phyloP scores from a whole-genome alignment of 148 eudicot species.

The Rhododendron ovatum region DNA sequence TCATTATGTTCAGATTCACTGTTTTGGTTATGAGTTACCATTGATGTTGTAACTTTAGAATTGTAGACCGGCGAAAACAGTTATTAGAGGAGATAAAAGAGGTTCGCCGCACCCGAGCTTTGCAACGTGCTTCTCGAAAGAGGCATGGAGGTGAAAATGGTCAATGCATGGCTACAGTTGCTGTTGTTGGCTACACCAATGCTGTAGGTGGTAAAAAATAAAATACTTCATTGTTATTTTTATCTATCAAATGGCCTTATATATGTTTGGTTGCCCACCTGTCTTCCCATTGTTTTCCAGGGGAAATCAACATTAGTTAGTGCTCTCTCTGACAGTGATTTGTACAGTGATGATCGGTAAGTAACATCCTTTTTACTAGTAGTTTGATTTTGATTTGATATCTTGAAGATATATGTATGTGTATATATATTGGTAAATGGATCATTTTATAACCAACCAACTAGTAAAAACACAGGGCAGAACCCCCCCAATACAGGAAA shows the following conservation, averaged over 20 bases:
- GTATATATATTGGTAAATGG: too few species aligned
- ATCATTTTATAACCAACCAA: too few species aligned
- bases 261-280: background rate
- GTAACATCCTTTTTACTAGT: background rate
- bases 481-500: too few species aligned
- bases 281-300: slow-evolving; percentile 27
- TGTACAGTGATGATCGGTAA: slow-evolving; percentile 29
- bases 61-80: slow-evolving; percentile 64
- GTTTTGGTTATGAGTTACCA: background rate
- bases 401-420: background rate
- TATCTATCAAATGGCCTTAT: background rate
- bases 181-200: slow-evolving; percentile 86
- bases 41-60: slow-evolving; percentile 45
- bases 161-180: slow-evolving; percentile 71
- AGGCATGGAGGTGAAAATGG: slow-evolving; percentile 65
- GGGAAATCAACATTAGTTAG: slow-evolving; percentile 95
- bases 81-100: slow-evolving; percentile 74
- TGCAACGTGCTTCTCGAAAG: slow-evolving; percentile 87
- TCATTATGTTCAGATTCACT: background rate
- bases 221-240: background rate
- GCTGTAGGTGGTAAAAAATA: slow-evolving; percentile 56
- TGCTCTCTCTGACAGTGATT: slow-evolving; percentile 43
- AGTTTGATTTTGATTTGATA: background rate
- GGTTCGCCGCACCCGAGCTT: slow-evolving; percentile 86
- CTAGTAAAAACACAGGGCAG: too few species aligned